phyloP scores from a whole-genome alignment of 441 rosid species.

The Viola pubescens region DNA sequence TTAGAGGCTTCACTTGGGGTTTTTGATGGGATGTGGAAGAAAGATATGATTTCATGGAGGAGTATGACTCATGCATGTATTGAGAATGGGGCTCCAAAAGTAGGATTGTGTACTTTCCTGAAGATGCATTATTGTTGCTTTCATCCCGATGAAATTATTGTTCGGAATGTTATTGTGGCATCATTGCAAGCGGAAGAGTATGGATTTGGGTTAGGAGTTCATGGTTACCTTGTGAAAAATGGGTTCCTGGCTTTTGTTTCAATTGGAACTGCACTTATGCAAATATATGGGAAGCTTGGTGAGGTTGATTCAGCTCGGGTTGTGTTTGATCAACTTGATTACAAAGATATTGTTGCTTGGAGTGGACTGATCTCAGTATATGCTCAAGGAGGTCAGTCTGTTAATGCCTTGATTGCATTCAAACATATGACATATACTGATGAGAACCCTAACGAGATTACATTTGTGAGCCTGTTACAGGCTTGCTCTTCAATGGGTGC shows the following conservation, averaged over 20 bases:
- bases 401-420: conserved; percentile 19
- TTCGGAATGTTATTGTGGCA: conserved; percentile 1
- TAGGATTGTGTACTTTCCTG: no score
- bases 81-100: conserved; percentile 8
- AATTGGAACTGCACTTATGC: conserved; percentile 12
- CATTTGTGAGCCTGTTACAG: conserved; percentile 10
- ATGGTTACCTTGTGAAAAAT: conserved; percentile 3
- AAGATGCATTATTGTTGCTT: no score
- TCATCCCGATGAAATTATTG: conserved; percentile 6
- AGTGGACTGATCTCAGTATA: conserved; percentile 25
- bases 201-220: conserved; percentile 11
- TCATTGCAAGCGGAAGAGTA: background rate
- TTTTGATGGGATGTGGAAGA: conserved; percentile 1
- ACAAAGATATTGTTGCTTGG: conserved; percentile 28
- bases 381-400: conserved; percentile 17
- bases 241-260: conserved; percentile 10
- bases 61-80: conserved; percentile 1
- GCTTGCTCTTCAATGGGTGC: background rate
- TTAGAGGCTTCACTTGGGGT: background rate
- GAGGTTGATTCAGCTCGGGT: conserved; percentile 5
- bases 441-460: conserved; percentile 22
- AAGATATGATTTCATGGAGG: conserved; percentile 17
- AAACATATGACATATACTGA: conserved; percentile 17
- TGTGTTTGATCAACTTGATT: conserved; percentile 20
- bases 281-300: conserved; percentile 12